These are phyloP conservation scores for Cladorrhinum samala DNA, from an alignment of 495 filamentous ascomycete species.

Conservation along the genomic window DNA sequence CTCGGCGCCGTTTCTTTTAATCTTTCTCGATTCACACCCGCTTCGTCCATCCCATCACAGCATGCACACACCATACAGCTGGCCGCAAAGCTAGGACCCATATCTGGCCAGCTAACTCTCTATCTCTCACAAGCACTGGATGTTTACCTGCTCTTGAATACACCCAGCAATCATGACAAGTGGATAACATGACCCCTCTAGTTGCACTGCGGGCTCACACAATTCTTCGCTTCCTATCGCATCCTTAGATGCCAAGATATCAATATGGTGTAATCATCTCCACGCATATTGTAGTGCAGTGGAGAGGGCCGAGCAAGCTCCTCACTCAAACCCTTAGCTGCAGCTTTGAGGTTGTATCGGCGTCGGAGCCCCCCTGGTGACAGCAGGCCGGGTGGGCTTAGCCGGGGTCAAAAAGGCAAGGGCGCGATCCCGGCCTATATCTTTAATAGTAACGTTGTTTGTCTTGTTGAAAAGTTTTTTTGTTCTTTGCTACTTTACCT, in stretches of 20 bases:
- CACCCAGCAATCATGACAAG: background rate
- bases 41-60: too few relatives aligned
- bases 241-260: background rate
- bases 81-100: too few relatives aligned
- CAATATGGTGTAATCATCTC: background rate
- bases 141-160: too few relatives aligned
- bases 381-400: background rate
- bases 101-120: too few relatives aligned
- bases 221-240: background rate
- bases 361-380: background rate
- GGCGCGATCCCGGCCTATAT: background rate
- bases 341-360: background rate
- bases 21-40: background rate
- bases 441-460: too few relatives aligned
- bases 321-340: background rate
- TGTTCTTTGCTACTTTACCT: too few relatives aligned
- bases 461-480: too few relatives aligned
- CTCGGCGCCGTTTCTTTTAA: background rate
- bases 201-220: background rate
- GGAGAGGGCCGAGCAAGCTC: background rate
- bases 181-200: background rate
- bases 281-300: background rate
- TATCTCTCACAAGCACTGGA: too few relatives aligned
- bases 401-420: background rate
- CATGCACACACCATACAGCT: too few relatives aligned